Conservation (phyloP, 2,329 filamentous ascomycete species). For the Calonectria pseudoreteaudii region DNA sequence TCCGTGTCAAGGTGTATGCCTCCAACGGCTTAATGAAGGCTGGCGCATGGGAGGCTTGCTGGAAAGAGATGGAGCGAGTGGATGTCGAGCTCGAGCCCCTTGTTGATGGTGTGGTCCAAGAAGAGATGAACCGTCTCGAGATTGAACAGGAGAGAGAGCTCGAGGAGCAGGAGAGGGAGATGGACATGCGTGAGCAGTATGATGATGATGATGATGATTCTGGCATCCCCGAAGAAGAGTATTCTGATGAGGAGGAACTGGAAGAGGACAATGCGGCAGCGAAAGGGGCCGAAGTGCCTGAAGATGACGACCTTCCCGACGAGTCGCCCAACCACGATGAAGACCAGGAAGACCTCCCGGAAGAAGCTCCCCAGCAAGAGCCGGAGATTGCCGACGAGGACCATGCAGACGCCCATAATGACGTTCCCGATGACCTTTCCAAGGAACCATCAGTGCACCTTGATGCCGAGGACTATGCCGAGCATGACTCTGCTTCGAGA, state of each 20-base stretch:
- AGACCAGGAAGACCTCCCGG: background rate
- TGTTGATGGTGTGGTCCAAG: conserved; percentile 69
- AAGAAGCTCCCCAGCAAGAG: conserved; percentile 21
- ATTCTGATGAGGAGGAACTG: conserved; percentile 12
- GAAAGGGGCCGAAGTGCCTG: background rate
- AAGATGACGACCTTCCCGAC: conserved; percentile 19
- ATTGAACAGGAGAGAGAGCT: conserved; percentile 57
- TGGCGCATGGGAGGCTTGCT: conserved; percentile 92
- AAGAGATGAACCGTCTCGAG: conserved; percentile 69
- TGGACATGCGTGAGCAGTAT: conserved; percentile 46
- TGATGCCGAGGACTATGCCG: background rate
- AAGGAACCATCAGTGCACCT: background rate
- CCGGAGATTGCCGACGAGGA: conserved; percentile 12
- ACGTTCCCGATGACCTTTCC: background rate
- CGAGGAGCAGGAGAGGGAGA: conserved; percentile 39
- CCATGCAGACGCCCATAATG: no score
- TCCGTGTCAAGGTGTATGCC: conserved; percentile 89
- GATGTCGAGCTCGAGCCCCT: conserved; percentile 91
- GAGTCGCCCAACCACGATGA: conserved; percentile 3
- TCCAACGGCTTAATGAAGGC: conserved; percentile 94
- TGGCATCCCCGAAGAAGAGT: conserved; percentile 26
- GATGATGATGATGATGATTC: conserved; percentile 40
- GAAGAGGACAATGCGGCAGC: conserved; percentile 1
- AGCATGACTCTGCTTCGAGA: conserved; percentile 10
- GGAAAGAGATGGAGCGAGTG: conserved; percentile 98